Evolutionary conservation across 768 basidiomycete genomes (phyloP), one percentile per base, ranked within the genome.

Genomic region (Piloderma croceum): DNA sequence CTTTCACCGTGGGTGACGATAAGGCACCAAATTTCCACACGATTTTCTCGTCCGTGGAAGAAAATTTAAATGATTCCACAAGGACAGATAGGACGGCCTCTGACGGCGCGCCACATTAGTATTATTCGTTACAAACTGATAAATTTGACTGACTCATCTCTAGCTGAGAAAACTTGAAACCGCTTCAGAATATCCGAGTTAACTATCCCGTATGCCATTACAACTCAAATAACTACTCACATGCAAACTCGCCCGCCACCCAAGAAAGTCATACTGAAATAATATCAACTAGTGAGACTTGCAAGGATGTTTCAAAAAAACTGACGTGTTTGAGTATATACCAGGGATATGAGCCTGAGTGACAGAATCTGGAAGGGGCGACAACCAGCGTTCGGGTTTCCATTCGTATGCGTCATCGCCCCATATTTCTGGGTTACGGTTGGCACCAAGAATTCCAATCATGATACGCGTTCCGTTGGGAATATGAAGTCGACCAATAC

Each of bases 381-480:
- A 46, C 1, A 73, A 55, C 74, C 73, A 76, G 15, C 74, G 55
- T 46, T 75, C 71, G 1, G 73, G 74, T 46, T 71, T 73, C 71
- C 71, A 75, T 40, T 73, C 67, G n/a, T 50, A 41, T 2, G 68
- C 63, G 43, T 77, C 73, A 9, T 54, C 50, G 7, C 74, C 75
- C 74, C 73, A 76, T 3, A 74, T 47, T 1, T 57, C 56, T 11
- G 59, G 62, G 46, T 68, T 62, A 13, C 60, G 51, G 42, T 76
- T 75, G 20, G 61, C 51, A 19, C 52, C 54, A 9, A 64, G 29
- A 24, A 73, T 59, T 2, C 65, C 67, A 12, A 70, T 49, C 17
- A 62, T 43, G 11, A 75, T 36, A 12, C 53, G 50, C 2, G 73
- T 74, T 37, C 59, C 54, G 9, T 60, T 67, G 0, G 66, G 67